These are phyloP conservation scores for Coelastrella sp. DNA, from an alignment of 139 green algal genomes.

Conservation along the genomic window DNA sequence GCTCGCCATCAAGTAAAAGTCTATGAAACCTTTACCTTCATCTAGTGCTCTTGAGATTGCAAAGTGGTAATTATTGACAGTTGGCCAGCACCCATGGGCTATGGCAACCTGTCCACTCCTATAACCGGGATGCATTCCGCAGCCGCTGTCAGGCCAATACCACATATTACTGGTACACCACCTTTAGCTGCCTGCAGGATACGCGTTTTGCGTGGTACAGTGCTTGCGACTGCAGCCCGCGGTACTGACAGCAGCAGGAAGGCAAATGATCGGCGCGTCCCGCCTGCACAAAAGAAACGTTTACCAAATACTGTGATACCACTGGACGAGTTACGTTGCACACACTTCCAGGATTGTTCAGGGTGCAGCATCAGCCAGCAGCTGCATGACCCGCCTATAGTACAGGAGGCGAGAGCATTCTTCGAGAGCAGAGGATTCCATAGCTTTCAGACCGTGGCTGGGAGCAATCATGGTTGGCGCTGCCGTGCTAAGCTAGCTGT, in stretches of 20 bases:
- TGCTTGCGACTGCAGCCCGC: neutral
- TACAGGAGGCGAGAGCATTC: constrained; percentile 47
- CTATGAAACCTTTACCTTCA: too few species aligned
- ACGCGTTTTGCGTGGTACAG: too few species aligned
- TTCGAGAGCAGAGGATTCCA: constrained; percentile 43
- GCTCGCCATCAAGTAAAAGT: too few species aligned
- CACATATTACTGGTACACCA: too few species aligned
- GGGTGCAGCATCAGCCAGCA: constrained; percentile 62
- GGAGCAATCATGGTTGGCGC: constrained; percentile 57
- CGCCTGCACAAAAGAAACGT: neutral
- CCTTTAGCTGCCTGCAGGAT: too few species aligned
- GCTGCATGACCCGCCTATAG: constrained; percentile 52
- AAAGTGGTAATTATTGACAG: too few species aligned
- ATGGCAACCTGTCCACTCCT: too few species aligned
- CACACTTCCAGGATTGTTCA: constrained; percentile 64
- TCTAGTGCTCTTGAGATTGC: too few species aligned
- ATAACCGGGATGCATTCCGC: too few species aligned
- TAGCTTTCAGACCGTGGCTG: neutral
- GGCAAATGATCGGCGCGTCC: neutral
- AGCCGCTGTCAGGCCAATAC: too few species aligned
- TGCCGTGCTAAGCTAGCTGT: constrained; percentile 71
- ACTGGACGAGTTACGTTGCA: constrained; percentile 56
- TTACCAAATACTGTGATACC: neutral
- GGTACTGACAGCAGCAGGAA: neutral
- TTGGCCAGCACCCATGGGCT: too few species aligned